phyloP scores from a whole-genome alignment of 495 filamentous ascomycete species.

The Aspergillus sparsus region DNA sequence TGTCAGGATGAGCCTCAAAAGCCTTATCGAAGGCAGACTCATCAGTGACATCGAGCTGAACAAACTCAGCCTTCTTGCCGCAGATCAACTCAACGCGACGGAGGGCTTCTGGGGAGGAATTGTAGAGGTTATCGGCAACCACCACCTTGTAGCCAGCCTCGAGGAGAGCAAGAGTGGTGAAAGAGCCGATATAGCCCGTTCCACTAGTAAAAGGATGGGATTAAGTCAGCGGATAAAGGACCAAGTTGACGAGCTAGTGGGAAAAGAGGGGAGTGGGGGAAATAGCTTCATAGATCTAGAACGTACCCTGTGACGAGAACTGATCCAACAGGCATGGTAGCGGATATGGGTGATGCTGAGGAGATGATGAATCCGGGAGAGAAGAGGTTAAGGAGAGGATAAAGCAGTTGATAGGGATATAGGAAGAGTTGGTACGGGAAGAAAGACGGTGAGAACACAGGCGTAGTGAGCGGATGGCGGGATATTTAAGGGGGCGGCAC shows the following conservation, averaged over 20 bases:
- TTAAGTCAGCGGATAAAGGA: conserved; percentile 21
- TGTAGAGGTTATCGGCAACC: conserved; percentile 93
- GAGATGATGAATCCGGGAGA: conserved; percentile 9
- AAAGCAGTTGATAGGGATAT: conserved; percentile 11
- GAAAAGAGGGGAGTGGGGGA: conserved; percentile 9
- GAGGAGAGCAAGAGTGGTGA: conserved; percentile 89
- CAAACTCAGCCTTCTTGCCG: conserved; percentile 85
- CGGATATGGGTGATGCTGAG: not conserved
- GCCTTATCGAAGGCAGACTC: conserved; percentile 80
- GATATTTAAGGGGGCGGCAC: conserved; percentile 22
- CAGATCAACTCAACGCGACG: conserved; percentile 91
- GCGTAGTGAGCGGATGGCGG: conserved; percentile 9
- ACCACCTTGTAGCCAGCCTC: conserved; percentile 94
- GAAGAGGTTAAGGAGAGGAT: conserved; percentile 1
- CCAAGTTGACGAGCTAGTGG: conserved; percentile 8
- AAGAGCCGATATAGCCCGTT: conserved; percentile 98
- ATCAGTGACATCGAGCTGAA: conserved; percentile 85
- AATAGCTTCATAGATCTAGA: not conserved
- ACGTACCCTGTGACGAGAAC: conserved; percentile 90
- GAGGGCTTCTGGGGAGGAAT: conserved; percentile 84
- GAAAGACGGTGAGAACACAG: conserved; percentile 11
- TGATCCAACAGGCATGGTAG: conserved; percentile 76
- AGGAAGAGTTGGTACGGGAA: conserved; percentile 6
- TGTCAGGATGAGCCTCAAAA: conserved; percentile 84
- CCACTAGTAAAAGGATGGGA: conserved; percentile 59